Conservation (phyloP, 352 stramenopile genomes). For the Thalassiosira livingstoniorum region DNA sequence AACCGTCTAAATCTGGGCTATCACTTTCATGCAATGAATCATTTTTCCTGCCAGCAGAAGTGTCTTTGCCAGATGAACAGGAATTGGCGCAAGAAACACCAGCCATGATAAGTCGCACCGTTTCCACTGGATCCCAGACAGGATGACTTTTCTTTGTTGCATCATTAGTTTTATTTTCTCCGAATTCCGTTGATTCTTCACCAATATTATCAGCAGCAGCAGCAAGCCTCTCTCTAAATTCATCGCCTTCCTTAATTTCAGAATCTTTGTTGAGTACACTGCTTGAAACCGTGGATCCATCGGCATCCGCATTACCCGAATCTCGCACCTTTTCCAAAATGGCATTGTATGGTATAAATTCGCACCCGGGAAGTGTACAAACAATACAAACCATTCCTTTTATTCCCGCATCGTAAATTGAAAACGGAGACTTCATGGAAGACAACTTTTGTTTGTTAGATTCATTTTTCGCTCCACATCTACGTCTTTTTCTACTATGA, state of each 20-base stretch:
- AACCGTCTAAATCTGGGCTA: too few relatives aligned
- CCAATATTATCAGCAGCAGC: background rate
- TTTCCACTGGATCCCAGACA: constrained; percentile 74
- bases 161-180: constrained; percentile 18
- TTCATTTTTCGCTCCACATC: constrained; percentile 3
- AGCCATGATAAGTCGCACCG: constrained; percentile 62
- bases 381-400: constrained; percentile 73
- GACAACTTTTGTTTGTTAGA: background rate
- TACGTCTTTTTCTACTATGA: constrained; percentile 31
- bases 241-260: background rate
- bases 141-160: too few relatives aligned
- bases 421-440: constrained; percentile 66
- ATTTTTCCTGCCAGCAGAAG: background rate
- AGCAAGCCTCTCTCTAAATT: background rate
- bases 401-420: constrained; percentile 68
- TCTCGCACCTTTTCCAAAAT: constrained; percentile 32
- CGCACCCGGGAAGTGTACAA: constrained; percentile 54
- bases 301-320: background rate
- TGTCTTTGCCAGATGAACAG: background rate
- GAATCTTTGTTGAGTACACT: too few relatives aligned
- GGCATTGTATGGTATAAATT: constrained; percentile 61
- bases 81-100: constrained; percentile 30
- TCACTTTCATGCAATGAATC: too few relatives aligned
- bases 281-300: too few relatives aligned
- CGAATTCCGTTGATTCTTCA: background rate